These are phyloP conservation scores for Candida maesae DNA, from an alignment of 805 yeast genomes.

Conservation along the genomic window DNA sequence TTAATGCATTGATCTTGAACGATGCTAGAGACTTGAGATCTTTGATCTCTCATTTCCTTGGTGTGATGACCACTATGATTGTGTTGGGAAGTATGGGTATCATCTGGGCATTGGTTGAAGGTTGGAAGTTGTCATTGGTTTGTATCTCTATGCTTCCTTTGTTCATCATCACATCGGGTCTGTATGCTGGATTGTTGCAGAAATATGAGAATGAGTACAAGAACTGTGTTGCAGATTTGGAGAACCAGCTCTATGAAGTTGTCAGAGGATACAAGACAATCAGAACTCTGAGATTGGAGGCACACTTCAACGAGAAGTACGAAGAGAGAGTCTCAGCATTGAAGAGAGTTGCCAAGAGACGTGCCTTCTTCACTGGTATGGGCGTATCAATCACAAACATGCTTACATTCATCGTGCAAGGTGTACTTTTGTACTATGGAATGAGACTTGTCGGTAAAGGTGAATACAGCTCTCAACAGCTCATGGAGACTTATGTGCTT, in stretches of 20 bases:
- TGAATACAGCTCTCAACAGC: conserved; percentile 51
- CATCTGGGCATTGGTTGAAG: conserved; percentile 71
- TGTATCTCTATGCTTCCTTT: conserved; percentile 75
- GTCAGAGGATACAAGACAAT: conserved; percentile 62
- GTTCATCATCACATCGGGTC: conserved; percentile 46
- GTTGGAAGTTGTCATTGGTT: conserved; percentile 86
- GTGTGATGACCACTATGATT: conserved; percentile 49
- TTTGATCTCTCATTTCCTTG: conserved; percentile 58
- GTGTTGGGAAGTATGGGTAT: conserved; percentile 57
- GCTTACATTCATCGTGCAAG: conserved; percentile 58
- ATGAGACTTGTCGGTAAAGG: conserved; percentile 58
- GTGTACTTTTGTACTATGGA: conserved; percentile 76
- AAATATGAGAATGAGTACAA: conserved; percentile 59
- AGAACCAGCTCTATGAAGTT: conserved; percentile 48
- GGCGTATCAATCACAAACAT: conserved; percentile 59
- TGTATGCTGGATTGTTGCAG: conserved; percentile 50
- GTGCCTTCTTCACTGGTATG: conserved; percentile 62
- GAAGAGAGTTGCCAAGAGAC: conserved; percentile 36
- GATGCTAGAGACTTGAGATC: conserved; percentile 76
- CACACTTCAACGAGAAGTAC: conserved; percentile 42
- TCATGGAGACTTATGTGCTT: conserved; percentile 68
- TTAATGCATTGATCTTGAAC: conserved; percentile 68
- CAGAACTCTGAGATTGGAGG: conserved; percentile 48
- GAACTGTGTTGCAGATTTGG: conserved; percentile 48
- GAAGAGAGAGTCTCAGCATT: conserved; percentile 30